phyloP scores from a whole-genome alignment of 2,329 filamentous ascomycete genomes.

The Clarireedia monteithiana region DNA sequence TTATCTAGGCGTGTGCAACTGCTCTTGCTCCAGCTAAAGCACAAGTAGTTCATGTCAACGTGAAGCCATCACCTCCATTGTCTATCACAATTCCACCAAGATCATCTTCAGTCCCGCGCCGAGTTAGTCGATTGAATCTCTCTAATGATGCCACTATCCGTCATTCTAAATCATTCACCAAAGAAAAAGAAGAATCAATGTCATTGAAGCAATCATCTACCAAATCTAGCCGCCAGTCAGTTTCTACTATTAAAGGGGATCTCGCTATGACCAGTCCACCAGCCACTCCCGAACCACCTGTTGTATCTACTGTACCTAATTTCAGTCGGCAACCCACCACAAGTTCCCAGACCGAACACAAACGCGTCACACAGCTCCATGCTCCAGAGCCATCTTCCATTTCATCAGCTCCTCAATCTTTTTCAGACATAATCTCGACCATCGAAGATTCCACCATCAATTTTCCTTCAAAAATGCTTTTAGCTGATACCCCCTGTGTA shows the following conservation, averaged over 20 bases:
- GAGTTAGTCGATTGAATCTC: neutral
- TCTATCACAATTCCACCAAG: slow-evolving; percentile 15
- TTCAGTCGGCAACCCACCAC: neutral
- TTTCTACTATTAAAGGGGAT: neutral
- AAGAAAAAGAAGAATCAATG: neutral
- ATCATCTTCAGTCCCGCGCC: slow-evolving; percentile 13
- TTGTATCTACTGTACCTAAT: neutral
- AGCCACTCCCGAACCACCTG: neutral
- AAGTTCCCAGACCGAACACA: neutral
- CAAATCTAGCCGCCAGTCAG: neutral
- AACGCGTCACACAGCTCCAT: neutral
- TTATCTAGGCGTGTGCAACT: slow-evolving; percentile 19
- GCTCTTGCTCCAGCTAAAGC: slow-evolving; percentile 19
- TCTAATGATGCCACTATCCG: neutral
- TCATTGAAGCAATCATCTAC: neutral
- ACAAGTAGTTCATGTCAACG: slow-evolving; percentile 19
- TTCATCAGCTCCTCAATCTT: neutral
- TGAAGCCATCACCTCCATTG: slow-evolving; percentile 2
- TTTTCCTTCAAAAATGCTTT: slow-evolving; percentile 20
- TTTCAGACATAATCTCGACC: slow-evolving; percentile 12
- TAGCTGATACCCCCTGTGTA: slow-evolving; percentile 17
- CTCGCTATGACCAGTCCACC: slow-evolving; percentile 4
- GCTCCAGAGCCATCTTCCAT: neutral
- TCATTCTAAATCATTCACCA: neutral
- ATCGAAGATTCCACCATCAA: slow-evolving; percentile 15